Percentiles rank a stretch among this genome's conserved stretches.
Conservation (phyloP, 352 stramenopile genomes). For the Globisporangium cederbergense region DNA sequence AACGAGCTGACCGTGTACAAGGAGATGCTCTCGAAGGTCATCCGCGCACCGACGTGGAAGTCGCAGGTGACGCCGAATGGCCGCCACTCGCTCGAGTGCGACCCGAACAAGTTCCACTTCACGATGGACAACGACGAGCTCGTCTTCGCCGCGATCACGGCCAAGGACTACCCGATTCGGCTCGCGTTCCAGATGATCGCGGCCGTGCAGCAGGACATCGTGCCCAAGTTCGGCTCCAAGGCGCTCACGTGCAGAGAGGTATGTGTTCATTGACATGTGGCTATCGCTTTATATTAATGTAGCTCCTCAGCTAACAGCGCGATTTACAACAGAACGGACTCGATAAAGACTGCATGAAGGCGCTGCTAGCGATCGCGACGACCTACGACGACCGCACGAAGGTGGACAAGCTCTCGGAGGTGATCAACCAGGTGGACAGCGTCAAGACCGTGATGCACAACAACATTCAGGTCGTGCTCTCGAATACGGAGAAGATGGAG, state of each 20-base stretch:
- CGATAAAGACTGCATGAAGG: constrained; percentile 75
- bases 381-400: constrained; percentile 87
- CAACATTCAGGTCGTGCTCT: constrained; percentile 84
- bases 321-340: constrained; percentile 49
- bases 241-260: constrained; percentile 76
- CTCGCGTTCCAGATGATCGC: constrained; percentile 83
- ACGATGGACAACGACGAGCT: constrained; percentile 88
- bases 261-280: background rate
- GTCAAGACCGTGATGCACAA: constrained; percentile 87
- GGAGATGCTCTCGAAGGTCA: constrained; percentile 82
- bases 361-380: constrained; percentile 50
- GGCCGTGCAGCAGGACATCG: constrained; percentile 69
- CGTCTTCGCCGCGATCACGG: constrained; percentile 75
- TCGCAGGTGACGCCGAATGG: constrained; percentile 82
- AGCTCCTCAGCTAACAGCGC: no score
- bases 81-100: constrained; percentile 82
- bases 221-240: constrained; percentile 74
- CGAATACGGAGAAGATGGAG: constrained; percentile 89
- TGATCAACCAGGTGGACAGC: constrained; percentile 77
- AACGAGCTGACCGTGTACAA: constrained; percentile 63
- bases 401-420: constrained; percentile 83
- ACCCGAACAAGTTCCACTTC: constrained; percentile 88
- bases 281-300: no score
- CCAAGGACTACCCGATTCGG: constrained; percentile 80
- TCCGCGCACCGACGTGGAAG: constrained; percentile 83